These are phyloP conservation scores for Takashimella tepidaria DNA, from an alignment of 1,284 basidiomycete genomes.

Conservation along the genomic window DNA sequence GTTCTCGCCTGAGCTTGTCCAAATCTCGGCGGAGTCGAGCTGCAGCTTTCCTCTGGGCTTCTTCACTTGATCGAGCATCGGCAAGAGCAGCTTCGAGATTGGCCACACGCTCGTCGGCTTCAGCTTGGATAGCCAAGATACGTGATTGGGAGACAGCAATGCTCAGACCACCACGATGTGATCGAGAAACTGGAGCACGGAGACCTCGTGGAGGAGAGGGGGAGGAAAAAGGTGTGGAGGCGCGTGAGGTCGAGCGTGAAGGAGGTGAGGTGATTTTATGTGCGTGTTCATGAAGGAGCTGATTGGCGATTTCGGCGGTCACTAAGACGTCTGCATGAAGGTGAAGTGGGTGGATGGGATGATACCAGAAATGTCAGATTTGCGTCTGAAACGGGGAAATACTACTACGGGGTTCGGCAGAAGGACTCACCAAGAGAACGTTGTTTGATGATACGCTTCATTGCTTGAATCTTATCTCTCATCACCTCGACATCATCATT, in stretches of 20 bases:
- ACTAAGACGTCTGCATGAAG: neutral
- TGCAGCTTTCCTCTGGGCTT: conserved; percentile 31
- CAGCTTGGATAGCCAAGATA: conserved; percentile 8
- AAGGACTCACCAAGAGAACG: neutral
- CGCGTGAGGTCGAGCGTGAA: neutral
- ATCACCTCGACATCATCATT: neutral
- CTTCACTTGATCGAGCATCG: conserved; percentile 37
- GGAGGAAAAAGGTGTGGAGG: neutral
- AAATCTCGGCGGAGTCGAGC: conserved; percentile 33
- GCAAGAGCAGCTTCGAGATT: conserved; percentile 32
- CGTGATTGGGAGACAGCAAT: neutral
- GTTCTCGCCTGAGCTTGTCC: conserved; percentile 30
- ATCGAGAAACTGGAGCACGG: neutral
- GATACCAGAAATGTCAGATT: neutral
- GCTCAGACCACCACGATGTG: neutral
- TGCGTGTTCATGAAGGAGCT: neutral
- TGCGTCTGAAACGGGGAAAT: too few relatives aligned
- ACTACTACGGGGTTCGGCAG: too few relatives aligned
- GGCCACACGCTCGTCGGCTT: conserved; percentile 29
- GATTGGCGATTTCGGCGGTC: neutral
- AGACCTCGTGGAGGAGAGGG: neutral
- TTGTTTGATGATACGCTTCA: neutral
- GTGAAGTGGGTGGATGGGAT: neutral
- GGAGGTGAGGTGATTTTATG: neutral
- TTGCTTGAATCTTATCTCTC: neutral